These are phyloP conservation scores for Lolium rigidum DNA, from an alignment of 176 grass and related monocot species.

Conservation along the genomic window DNA sequence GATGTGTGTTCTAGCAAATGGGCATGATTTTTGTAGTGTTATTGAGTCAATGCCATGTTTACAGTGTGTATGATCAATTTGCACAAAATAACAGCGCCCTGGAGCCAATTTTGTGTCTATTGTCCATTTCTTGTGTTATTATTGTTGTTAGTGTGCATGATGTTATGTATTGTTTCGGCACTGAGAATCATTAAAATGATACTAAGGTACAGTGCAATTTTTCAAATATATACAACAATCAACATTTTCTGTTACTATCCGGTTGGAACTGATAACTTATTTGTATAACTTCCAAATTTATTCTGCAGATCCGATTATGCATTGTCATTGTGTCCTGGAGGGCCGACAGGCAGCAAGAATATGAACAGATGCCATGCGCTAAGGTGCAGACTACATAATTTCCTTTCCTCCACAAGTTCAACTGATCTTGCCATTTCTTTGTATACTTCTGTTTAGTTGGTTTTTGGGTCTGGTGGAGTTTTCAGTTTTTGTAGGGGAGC, in stretches of 20 bases:
- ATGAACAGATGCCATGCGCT: slow-evolving; percentile 45
- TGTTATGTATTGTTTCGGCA: neutral
- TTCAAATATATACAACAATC: neutral
- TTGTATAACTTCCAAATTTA: neutral
- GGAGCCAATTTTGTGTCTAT: neutral
- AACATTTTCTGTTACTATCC: neutral
- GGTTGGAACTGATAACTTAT: neutral
- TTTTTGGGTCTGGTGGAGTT: slow-evolving; percentile 7
- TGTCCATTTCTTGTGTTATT: slow-evolving; percentile 11
- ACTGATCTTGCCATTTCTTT: neutral
- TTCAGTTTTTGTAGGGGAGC: neutral
- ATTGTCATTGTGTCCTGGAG: slow-evolving; percentile 64
- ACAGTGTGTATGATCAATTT: neutral
- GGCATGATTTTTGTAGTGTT: neutral
- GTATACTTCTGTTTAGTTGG: neutral
- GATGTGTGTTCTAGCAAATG: neutral
- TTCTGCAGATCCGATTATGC: slow-evolving; percentile 61
- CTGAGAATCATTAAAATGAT: neutral
- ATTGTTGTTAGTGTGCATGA: neutral
- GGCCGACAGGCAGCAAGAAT: slow-evolving; percentile 42
- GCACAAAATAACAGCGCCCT: neutral
- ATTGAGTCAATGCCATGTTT: neutral
- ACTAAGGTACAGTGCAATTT: neutral
- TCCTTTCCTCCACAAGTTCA: slow-evolving; percentile 24
- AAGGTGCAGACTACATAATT: slow-evolving; percentile 46